Percentiles rank a stretch among this genome's conserved stretches.
Conservation (phyloP, 202 grass and related monocot species). For the Hordeum pubiflorum region DNA sequence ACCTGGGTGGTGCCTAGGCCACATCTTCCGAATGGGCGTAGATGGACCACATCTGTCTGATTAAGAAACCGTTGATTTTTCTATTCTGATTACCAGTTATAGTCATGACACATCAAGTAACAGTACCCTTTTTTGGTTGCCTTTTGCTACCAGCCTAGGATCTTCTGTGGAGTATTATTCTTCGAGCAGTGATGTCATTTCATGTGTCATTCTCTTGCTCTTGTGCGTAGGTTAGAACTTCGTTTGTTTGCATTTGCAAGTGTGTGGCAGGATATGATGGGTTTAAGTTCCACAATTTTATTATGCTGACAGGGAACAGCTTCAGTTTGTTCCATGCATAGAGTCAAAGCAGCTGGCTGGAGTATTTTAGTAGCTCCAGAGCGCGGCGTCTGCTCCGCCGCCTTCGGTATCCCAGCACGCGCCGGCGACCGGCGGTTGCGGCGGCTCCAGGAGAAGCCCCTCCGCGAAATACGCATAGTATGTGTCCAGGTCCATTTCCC, state of each 20-base stretch:
- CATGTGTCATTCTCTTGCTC: too few species aligned
- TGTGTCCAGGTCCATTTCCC: slow-evolving; percentile 21
- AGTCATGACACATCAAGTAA: background rate
- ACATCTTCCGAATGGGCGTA: slow-evolving; percentile 6
- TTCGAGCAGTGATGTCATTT: too few species aligned
- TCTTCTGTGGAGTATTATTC: too few species aligned
- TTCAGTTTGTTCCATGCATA: background rate
- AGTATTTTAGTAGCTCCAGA: slow-evolving; percentile 45
- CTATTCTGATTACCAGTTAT: background rate
- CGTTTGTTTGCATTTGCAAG: too few species aligned
- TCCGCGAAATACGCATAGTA: slow-evolving; percentile 37
- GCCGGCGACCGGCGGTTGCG: background rate
- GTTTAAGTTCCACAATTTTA: background rate
- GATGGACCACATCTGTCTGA: background rate
- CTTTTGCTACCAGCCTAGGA: background rate
- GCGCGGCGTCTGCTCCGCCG: slow-evolving; percentile 18
- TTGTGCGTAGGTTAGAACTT: too few species aligned
- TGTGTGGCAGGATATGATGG: background rate
- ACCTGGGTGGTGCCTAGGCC: background rate
- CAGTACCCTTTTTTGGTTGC: background rate
- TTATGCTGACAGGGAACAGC: background rate
- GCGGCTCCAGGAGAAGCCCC: slow-evolving; percentile 32
- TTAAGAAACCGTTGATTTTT: background rate
- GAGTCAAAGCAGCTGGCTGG: background rate
- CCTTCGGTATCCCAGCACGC: slow-evolving; percentile 5